phyloP scores from a whole-genome alignment of 129 eudicot species.

The Lonicera japonica region DNA sequence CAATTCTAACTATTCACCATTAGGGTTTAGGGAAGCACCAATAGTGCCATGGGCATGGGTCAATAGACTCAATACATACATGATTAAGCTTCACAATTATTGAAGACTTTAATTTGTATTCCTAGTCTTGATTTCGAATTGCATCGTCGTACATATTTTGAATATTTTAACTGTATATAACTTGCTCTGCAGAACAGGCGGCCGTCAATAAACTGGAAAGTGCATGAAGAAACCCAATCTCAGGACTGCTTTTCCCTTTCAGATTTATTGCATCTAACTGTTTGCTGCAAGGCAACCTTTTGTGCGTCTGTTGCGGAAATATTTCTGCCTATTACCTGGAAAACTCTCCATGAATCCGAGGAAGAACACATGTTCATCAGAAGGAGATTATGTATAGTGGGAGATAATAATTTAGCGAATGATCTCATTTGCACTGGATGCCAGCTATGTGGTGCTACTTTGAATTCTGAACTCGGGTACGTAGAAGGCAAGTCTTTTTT shows the following conservation, averaged over 20 bases:
- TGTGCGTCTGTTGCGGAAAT: constrained; percentile 72
- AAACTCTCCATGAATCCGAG: constrained; percentile 32
- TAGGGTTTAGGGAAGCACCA: no score
- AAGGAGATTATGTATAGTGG: constrained; percentile 35
- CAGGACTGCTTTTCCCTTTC: constrained; percentile 46
- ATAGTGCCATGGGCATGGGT: no score
- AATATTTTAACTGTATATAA: not conserved
- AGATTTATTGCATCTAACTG: constrained; percentile 41
- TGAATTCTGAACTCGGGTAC: constrained; percentile 58
- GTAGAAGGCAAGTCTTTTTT: constrained; percentile 8
- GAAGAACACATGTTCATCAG: constrained; percentile 68
- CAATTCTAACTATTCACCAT: no score
- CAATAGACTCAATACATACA: no score
- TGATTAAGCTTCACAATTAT: no score
- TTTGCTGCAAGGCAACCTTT: constrained; percentile 46
- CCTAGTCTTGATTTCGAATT: not conserved
- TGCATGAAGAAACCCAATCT: constrained; percentile 35
- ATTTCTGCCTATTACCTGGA: constrained; percentile 59
- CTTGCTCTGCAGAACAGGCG: constrained; percentile 32
- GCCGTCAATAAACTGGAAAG: constrained; percentile 58
- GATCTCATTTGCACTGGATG: constrained; percentile 83
- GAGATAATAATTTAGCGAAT: constrained; percentile 37
- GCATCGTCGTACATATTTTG: not conserved
- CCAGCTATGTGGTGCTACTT: constrained; percentile 62
- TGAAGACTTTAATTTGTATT: no score